Conservation (phyloP, 169 alveolate genomes). For the Plasmodium reichenowi region DNA sequence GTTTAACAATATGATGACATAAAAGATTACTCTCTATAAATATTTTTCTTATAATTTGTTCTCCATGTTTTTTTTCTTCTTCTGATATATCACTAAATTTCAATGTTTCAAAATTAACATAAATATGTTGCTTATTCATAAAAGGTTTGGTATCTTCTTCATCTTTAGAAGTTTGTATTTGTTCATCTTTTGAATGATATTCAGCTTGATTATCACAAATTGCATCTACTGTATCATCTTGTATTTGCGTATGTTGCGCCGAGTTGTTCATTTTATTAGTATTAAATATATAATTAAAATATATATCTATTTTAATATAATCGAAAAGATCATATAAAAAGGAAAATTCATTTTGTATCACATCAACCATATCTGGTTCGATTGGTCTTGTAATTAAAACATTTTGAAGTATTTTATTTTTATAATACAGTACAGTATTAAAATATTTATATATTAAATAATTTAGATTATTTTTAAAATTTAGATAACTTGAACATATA, state of each 20-base stretch:
- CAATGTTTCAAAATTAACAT: slow-evolving; percentile 48
- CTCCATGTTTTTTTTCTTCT: slow-evolving; percentile 48
- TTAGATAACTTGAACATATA: slow-evolving; percentile 91
- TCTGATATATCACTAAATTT: slow-evolving; percentile 24
- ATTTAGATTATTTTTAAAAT: slow-evolving; percentile 87
- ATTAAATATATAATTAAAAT: slow-evolving; percentile 39
- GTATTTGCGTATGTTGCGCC: too few species aligned
- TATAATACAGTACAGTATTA: slow-evolving; percentile 39
- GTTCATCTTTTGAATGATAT: background rate
- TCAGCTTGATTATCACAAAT: background rate
- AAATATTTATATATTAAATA: slow-evolving; percentile 87
- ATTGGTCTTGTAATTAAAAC: slow-evolving; percentile 89
- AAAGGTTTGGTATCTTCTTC: background rate
- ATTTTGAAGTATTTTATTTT: too few species aligned
- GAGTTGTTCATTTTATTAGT: background rate
- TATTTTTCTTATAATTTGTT: slow-evolving; percentile 28
- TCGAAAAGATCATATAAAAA: slow-evolving; percentile 92
- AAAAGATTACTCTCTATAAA: slow-evolving; percentile 43
- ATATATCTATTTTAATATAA: slow-evolving; percentile 81
- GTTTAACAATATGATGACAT: slow-evolving; percentile 9
- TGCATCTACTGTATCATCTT: background rate
- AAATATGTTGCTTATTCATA: slow-evolving; percentile 5
- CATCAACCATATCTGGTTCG: slow-evolving; percentile 86
- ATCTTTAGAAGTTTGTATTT: too few species aligned
- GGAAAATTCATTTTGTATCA: slow-evolving; percentile 93